Percentiles rank a stretch among this genome's conserved stretches.
These are phyloP conservation scores for Heterobasidion irregulare DNA, from an alignment of 1,284 basidiomycete species.

Conservation along the genomic window DNA sequence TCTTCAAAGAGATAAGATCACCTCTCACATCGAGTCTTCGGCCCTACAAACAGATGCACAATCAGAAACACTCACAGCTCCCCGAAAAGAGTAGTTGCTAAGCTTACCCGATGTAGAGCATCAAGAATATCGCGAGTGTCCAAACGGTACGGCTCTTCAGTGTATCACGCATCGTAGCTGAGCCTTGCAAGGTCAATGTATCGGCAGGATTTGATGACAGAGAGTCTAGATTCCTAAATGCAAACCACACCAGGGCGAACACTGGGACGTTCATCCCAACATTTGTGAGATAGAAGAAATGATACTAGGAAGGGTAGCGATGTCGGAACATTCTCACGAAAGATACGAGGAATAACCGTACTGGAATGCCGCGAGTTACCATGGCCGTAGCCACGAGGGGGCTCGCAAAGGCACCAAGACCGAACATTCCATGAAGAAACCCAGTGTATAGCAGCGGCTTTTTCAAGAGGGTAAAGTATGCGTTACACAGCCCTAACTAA, in stretches of 20 bases:
- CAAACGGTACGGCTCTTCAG: constrained; percentile 21
- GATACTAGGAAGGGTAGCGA: constrained; percentile 11
- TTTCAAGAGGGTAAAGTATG: constrained; percentile 22
- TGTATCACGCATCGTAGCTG: not conserved
- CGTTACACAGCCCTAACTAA: constrained; percentile 22
- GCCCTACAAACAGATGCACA: constrained; percentile 11
- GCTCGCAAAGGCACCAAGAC: constrained; percentile 23
- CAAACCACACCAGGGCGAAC: constrained; percentile 16
- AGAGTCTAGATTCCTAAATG: constrained; percentile 17
- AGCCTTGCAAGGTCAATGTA: constrained; percentile 10
- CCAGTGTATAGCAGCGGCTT: constrained; percentile 24
- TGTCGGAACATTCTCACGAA: not conserved
- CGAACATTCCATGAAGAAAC: constrained; percentile 22
- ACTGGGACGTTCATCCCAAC: constrained; percentile 20
- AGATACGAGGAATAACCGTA: constrained; percentile 7
- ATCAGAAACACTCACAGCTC: no score
- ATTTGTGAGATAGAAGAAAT: constrained; percentile 21
- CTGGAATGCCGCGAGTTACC: constrained; percentile 20
- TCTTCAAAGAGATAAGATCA: not conserved
- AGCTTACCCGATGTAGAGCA: constrained; percentile 23
- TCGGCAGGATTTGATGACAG: constrained; percentile 15
- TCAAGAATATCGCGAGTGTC: constrained; percentile 22
- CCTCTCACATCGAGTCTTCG: constrained; percentile 24
- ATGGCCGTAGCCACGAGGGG: constrained; percentile 23
- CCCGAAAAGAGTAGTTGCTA: not conserved